Evolutionary conservation across 2,329 filamentous ascomycete genomes (phyloP), one percentile per base, ranked within the genome.

Genomic region (Mycogone perniciosa): DNA sequence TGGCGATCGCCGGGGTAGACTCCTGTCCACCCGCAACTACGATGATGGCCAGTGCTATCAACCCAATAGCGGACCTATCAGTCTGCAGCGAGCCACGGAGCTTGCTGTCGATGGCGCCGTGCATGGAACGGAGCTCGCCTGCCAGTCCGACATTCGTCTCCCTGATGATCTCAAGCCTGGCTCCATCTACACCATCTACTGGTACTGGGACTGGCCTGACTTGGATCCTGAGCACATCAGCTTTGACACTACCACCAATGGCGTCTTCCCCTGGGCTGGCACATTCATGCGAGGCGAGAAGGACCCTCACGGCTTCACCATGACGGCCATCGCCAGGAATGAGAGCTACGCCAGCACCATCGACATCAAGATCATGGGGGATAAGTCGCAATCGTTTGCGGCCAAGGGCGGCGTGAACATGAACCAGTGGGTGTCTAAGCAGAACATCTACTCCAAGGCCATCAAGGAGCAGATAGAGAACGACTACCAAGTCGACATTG

Each of bases 201-300:
- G 92, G 92, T 85, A 96, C 42, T 97, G 93, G 93, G 86, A 95
- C 67, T 99, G 90, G 89, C 85, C 86, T 3, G 84, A 81, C 10
- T 73, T 82, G 63, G 68, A 71, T 60, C 60, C 62, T 37, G 67
- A 65, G 55, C 67, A 62, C 57, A 69, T 66, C 53, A 68, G 77
- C 56, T 59, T 68, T 34, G 64, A 67, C 11, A 63, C 61, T 20
- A 72, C 69, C 43, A 63, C 63, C 54, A 57, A 69, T 55, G 71
- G 74, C 30, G 64, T 67, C 50, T 76, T 68, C 51, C 68, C 71
- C 9, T 71, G 68, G 68, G 67, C 67, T 3, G 68, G 68, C 13
- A 69, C 67, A 11, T 71, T 71, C 30, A 67, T 70, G 66, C 64
- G 68, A 30, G 67, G 68, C 43, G 58, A 69, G 37, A 61, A 64